Evolutionary conservation across 495 filamentous ascomycete genomes (phyloP).

Genomic region (Aspergillus sparsus): DNA sequence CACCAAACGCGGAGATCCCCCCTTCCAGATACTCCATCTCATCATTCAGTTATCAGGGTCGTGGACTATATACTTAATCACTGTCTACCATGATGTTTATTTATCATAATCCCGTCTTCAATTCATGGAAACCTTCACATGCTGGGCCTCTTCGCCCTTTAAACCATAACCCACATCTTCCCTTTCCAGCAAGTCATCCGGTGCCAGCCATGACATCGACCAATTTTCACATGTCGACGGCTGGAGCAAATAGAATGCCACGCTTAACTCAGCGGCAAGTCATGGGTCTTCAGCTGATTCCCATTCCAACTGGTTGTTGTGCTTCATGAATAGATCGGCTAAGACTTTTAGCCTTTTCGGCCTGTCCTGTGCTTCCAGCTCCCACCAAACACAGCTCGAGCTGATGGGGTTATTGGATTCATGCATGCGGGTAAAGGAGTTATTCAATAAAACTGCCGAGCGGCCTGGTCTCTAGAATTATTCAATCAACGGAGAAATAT

Average conservation of each 20-base stretch:
- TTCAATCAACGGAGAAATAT: too few species aligned
- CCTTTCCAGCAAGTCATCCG: slow-evolving; percentile 1
- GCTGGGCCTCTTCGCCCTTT: neutral
- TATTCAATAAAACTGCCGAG: too few species aligned
- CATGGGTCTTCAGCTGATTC: slow-evolving; percentile 15
- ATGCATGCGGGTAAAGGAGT: too few species aligned
- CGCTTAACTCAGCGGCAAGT: slow-evolving; percentile 18
- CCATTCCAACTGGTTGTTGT: neutral
- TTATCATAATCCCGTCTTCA: neutral
- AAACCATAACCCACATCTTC: neutral
- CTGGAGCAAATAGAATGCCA: slow-evolving; percentile 12
- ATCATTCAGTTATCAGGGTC: too few species aligned
- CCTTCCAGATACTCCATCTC: neutral
- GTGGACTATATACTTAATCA: too few species aligned
- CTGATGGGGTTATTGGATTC: too few species aligned
- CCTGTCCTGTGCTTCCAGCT: too few species aligned
- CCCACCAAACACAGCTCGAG: too few species aligned
- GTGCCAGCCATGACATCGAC: slow-evolving; percentile 17
- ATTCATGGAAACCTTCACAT: neutral
- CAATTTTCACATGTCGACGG: slow-evolving; percentile 19
- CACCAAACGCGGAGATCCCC: neutral
- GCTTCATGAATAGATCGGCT: neutral
- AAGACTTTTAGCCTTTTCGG: slow-evolving; percentile 6
- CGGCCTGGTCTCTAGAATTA: too few species aligned
- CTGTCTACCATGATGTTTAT: too few species aligned